Evolutionary conservation across 495 filamentous ascomycete species (phyloP), one percentile per base, ranked within the genome.

Genomic region (Aspergillus incahuasiensis): DNA sequence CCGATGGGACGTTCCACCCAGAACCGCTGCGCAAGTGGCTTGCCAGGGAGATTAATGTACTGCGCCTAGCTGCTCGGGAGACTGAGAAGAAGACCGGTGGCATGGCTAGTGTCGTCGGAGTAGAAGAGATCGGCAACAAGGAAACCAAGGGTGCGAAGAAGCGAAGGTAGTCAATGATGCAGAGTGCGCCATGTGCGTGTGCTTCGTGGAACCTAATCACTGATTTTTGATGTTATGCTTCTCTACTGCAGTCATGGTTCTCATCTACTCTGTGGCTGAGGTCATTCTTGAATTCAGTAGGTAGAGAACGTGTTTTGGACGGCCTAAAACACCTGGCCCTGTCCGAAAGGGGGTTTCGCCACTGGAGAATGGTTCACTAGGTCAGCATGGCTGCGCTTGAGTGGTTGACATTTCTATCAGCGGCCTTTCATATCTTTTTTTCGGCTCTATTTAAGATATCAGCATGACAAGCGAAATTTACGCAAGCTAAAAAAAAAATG

Each of bases 1-100:
- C 74, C 4, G 82, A 89, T 35, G 92, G 94, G 6, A 81, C 79
- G 46, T 95, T 98, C 63, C 82, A 95, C 47, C 81, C 86, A 4
- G 81, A 85, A 58, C 92, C 91, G 8, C 91, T 96, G 65, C 90
- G 94, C 71, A 78, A 80, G 54, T 87, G 90, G 83, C 69, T 96
- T 24, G 88, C 89, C 24, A 78, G 73, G 20, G 78, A 82, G 61
- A 76, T 96, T 49, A 81, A 85, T 25, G 64, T 86, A 5, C 76
- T 96, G 65, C 84, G 84, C 13, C 70, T 79, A 58, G 80, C 83
- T 16, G 90, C 92, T 63, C 82, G 83, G 30, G 72, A 75, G 47
- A 69, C 57, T 34, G 82, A 82, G 64, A 81, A 75, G 59, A 71
- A 69, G 55, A 65, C 57, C n/a, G 64, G 64, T 9, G 60, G 58